Conservation (phyloP, 1,139 yeast species). For the Komagataea norvegica region DNA sequence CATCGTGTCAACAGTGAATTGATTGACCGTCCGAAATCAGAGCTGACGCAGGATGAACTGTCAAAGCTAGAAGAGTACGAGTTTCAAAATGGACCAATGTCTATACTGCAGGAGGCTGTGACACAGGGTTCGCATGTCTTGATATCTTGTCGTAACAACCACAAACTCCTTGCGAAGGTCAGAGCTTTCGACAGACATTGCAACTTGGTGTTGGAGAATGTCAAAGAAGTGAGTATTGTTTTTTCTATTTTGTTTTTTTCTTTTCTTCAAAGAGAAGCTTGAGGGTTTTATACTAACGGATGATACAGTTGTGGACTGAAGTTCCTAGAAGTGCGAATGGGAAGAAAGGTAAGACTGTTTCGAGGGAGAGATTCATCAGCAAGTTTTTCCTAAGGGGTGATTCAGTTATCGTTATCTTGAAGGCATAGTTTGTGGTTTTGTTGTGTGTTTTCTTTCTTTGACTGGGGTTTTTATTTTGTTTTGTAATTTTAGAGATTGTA, state of each 20-base stretch:
- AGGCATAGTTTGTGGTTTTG: slow-evolving; percentile 24
- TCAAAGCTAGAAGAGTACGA: slow-evolving; percentile 86
- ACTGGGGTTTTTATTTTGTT: too few species aligned
- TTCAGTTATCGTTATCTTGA: slow-evolving; percentile 80
- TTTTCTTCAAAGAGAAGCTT: too few species aligned
- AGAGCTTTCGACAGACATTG: slow-evolving; percentile 96
- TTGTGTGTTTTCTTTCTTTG: too few species aligned
- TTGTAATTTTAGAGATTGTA: too few species aligned
- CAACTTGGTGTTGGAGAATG: slow-evolving; percentile 87
- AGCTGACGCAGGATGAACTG: slow-evolving; percentile 74
- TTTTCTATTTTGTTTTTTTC: too few species aligned
- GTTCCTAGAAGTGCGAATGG: slow-evolving; percentile 60
- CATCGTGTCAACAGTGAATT: slow-evolving; percentile 43
- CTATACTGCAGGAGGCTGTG: slow-evolving; percentile 76
- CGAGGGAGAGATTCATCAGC: slow-evolving; percentile 81
- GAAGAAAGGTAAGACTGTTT: slow-evolving; percentile 61
- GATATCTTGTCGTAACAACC: slow-evolving; percentile 89
- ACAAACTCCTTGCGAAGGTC: slow-evolving; percentile 82
- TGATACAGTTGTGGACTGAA: slow-evolving; percentile 67
- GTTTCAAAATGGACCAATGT: slow-evolving; percentile 86
- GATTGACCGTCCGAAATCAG: slow-evolving; percentile 69
- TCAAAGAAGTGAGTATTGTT: slow-evolving; percentile 56
- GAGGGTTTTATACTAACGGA: slow-evolving; percentile 15
- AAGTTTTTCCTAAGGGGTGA: slow-evolving; percentile 94
- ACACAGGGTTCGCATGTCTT: slow-evolving; percentile 71